Evolutionary conservation across 805 yeast species (phyloP), one percentile per base, ranked within the genome.

Genomic region (Starmera pachycereana): DNA sequence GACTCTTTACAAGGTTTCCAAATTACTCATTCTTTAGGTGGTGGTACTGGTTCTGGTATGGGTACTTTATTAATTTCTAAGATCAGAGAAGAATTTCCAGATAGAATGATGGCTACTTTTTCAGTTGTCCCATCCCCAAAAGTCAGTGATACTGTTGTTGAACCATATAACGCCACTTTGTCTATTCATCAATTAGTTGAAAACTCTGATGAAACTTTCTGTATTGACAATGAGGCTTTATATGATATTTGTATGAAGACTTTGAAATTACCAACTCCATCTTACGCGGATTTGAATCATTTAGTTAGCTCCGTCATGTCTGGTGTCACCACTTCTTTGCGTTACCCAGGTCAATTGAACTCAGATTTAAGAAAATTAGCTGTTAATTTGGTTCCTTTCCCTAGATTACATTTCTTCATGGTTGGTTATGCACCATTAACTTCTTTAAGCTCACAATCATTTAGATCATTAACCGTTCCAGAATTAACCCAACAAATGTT

Each of bases 61-160:
- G 98, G 97, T 40, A 88, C 97, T 32, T 72, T 90, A 52, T 74
- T 90, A 58, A 76, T 90, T 56, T 96, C 90, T 67, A 92, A 88
- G 58, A 78, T 90, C 53, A 83, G 95, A 33, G 76, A 79, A 54
- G 97, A 90, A 63, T 90, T 80, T 63, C 96, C 96, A 57, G 94
- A 90, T 67, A 90, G 94, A 71, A 84, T 97, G 54, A 92, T 90
- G 71, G 79, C 94, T 52, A 97, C 94, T 66, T 90, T 90, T 58
- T 97, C 97, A 32, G 97, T 92, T 40, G 92, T 92, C 65, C 98
- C 98, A 44, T 96, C 97, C 46, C 97, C 97, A 41, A 96, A 90
- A 68, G 85, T 86, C 43, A 85, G 96, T 36, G 89, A 97, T 30
- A 85, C 96, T 4, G 97, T 90, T 47, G 98, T 90, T 46, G 98